Percentiles rank a stretch among this genome's conserved stretches.
Evolutionary conservation across 306 rosid genomes (phyloP).

Genomic region (Prinsepia uniflora): DNA sequence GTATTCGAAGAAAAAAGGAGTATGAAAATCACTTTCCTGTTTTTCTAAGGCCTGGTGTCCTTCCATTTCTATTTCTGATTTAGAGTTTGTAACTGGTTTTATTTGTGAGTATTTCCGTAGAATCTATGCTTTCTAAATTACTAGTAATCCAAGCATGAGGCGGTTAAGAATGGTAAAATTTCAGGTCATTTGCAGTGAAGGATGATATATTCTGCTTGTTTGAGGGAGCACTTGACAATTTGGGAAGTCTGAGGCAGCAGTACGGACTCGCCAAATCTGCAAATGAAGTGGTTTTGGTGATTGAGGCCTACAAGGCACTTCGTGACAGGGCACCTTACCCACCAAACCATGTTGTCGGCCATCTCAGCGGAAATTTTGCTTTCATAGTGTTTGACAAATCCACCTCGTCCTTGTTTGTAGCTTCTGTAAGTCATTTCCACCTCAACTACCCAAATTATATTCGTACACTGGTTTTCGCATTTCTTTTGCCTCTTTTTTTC

Average conservation of each 20-base stretch:
- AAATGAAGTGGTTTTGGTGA: constrained; percentile 69
- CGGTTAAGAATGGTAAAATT: constrained; percentile 9
- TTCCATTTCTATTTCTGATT: too few species aligned
- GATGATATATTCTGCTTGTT: constrained; percentile 90
- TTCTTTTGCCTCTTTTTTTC: too few species aligned
- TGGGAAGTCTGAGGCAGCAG: constrained; percentile 84
- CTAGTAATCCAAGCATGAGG: not conserved
- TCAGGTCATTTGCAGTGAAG: constrained; percentile 89
- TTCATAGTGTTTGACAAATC: constrained; percentile 84
- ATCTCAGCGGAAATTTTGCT: constrained; percentile 74
- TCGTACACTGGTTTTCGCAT: too few species aligned
- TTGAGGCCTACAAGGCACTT: constrained; percentile 91
- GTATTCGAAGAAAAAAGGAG: too few species aligned
- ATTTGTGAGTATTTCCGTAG: too few species aligned
- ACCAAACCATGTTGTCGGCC: constrained; percentile 84
- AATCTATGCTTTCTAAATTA: not conserved
- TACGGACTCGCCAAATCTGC: constrained; percentile 79
- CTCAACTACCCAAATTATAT: not conserved
- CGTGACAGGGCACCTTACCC: constrained; percentile 96
- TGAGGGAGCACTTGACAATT: constrained; percentile 81
- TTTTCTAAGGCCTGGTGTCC: too few species aligned
- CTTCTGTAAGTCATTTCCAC: constrained; percentile 51
- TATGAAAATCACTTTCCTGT: too few species aligned
- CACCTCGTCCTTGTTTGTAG: constrained; percentile 81
- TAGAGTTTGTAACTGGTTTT: too few species aligned